Evolutionary conservation across 108 stramenopile species (phyloP).

Genomic region (Schizochytrium sp.): DNA sequence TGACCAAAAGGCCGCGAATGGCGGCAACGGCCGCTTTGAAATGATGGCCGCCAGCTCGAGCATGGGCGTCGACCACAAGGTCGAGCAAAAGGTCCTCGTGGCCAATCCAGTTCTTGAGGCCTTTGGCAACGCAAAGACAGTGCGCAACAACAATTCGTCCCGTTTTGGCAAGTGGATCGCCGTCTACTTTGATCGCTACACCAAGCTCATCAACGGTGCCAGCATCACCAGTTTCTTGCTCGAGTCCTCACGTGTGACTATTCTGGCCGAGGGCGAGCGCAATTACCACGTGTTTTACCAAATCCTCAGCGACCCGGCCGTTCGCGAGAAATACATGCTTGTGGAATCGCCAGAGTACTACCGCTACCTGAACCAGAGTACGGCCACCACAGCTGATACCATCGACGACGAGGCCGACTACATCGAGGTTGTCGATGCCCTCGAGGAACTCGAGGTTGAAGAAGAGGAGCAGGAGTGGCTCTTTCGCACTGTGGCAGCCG

Average conservation of each 20-base stretch:
- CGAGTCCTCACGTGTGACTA: slow-evolving; percentile 34
- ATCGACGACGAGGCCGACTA: slow-evolving; percentile 31
- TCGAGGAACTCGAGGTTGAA: neutral
- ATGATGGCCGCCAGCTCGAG: slow-evolving; percentile 2
- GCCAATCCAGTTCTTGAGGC: slow-evolving; percentile 32
- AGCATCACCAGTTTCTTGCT: slow-evolving; percentile 38
- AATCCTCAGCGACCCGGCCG: slow-evolving; percentile 13
- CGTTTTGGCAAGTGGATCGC: slow-evolving; percentile 61
- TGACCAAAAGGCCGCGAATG: neutral
- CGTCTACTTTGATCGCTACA: slow-evolving; percentile 52
- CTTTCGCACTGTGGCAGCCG: slow-evolving; percentile 31
- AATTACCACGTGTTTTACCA: slow-evolving; percentile 48
- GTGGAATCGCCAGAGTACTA: slow-evolving; percentile 23
- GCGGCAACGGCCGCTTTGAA: slow-evolving; percentile 11
- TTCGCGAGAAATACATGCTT: neutral
- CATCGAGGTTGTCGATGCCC: neutral
- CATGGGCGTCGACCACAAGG: neutral
- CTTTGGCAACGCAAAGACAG: slow-evolving; percentile 33
- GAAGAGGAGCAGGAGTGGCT: slow-evolving; percentile 11
- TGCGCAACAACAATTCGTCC: slow-evolving; percentile 36
- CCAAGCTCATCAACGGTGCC: slow-evolving; percentile 65
- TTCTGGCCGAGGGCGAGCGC: slow-evolving; percentile 16
- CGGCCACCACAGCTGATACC: neutral
- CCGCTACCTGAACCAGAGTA: slow-evolving; percentile 26
- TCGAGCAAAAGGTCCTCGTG: slow-evolving; percentile 25